Evolutionary conservation across 2,329 filamentous ascomycete species (phyloP), one percentile per base, ranked within the genome.

Genomic region (Neonectria faginata): DNA sequence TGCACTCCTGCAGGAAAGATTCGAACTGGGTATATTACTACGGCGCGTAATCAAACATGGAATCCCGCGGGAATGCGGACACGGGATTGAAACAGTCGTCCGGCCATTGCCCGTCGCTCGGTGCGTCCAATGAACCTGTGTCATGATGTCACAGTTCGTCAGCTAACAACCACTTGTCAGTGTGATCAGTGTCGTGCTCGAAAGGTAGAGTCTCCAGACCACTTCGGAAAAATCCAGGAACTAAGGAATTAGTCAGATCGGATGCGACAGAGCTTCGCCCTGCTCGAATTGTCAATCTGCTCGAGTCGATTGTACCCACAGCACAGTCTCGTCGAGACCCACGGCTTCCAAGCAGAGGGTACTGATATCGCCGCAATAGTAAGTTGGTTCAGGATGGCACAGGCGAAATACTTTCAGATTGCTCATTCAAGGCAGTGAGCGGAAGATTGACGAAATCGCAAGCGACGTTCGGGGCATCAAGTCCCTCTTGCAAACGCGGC

Each of bases 351-450:
- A 75, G 60, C 78, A 79, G 52, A 75, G 79, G 44, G 74, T 79
- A 2, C 60, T 79, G 48, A 75, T 80, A 27, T 80, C 79, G 2
- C 69, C 76, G 47, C 66, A 79, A 67, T 80, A 80, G 79, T 80
- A 41, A 67, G 73, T 67, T 5, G 8, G 20, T 20, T 20, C 20
- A 20, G 20, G 3, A 20, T 20, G 20, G 20, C 20, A 20, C 20
- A 20, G 20, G 20, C 20, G 20, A 6, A 6, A 3, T 25, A 4
- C 36, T 7, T 7, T 6, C 0, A 1, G 0, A 5, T 54, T 25
- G 48, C 12, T 1, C 1, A 7, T 20, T 0, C n/a, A 3, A 4
- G 16, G n/a, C 5, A 80, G 78, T 62, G 79, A 80, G 51, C 74
- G 69, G 50, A 80, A 80, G 61, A 78, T 80, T 33, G 78, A 80